These are phyloP conservation scores for Fusarium dimerum DNA, from an alignment of 2,329 filamentous ascomycete genomes.

Conservation along the genomic window DNA sequence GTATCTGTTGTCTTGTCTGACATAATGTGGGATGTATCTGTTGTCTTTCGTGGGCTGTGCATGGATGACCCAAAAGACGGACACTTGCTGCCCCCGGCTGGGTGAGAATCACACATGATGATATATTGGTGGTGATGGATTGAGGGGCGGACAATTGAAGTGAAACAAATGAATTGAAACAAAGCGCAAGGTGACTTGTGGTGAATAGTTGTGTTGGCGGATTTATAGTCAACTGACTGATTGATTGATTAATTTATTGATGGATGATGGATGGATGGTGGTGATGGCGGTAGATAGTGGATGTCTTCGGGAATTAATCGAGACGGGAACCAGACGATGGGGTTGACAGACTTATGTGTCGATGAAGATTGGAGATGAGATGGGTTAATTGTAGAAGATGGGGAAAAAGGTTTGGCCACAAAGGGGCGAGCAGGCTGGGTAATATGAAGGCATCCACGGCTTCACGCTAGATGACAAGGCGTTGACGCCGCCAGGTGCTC, in stretches of 20 bases:
- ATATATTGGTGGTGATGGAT: no score
- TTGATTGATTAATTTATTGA: no score
- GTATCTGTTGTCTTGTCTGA: not conserved
- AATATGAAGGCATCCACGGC: constrained; percentile 34
- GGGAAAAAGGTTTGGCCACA: constrained; percentile 7
- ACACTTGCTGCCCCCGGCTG: constrained; percentile 17
- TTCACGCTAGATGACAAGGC: constrained; percentile 30
- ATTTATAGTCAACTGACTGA: constrained; percentile 13
- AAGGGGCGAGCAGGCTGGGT: constrained; percentile 22
- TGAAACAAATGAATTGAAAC: no score
- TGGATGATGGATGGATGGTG: constrained; percentile 19
- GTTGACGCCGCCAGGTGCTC: constrained; percentile 30
- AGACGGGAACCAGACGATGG: not conserved
- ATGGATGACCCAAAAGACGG: constrained; percentile 14
- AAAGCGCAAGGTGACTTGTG: no score
- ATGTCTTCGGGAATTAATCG: not conserved
- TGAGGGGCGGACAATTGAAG: no score
- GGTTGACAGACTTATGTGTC: not conserved
- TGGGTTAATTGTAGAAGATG: constrained; percentile 4
- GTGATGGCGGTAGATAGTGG: not conserved
- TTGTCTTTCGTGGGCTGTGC: constrained; percentile 2
- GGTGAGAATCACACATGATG: constrained; percentile 29
- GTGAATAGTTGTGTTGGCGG: no score
- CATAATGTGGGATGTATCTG: constrained; percentile 5
- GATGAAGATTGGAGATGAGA: constrained; percentile 6